Conservation (phyloP, 805 yeast genomes). For the Ogataea ramenticola region DNA sequence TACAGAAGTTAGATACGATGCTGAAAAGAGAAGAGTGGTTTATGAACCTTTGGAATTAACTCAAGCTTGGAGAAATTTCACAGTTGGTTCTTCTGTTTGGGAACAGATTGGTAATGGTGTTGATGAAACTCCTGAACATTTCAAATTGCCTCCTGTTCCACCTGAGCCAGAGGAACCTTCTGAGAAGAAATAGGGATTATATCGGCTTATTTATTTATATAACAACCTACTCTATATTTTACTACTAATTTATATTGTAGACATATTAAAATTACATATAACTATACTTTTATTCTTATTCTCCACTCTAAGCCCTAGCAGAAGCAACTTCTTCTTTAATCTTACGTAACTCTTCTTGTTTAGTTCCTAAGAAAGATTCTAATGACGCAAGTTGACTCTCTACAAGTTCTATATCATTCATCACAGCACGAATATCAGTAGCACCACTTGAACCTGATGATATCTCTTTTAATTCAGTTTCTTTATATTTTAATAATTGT, state of each 20-base stretch:
- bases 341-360: constrained; percentile 51
- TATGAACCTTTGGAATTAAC: constrained; percentile 88
- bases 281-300: constrained; percentile 10
- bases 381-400: constrained; percentile 71
- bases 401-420: constrained; percentile 58
- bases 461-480: constrained; percentile 41
- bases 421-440: constrained; percentile 43
- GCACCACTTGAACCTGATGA: constrained; percentile 20
- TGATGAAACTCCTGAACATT: constrained; percentile 73
- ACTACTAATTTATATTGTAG: not conserved
- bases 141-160: constrained; percentile 76
- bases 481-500: constrained; percentile 74
- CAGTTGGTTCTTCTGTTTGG: constrained; percentile 85
- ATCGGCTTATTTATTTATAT: constrained; percentile 1
- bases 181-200: constrained; percentile 20
- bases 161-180: constrained; percentile 50
- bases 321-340: constrained; percentile 34
- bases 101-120: constrained; percentile 86
- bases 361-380: constrained; percentile 57
- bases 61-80: constrained; percentile 87
- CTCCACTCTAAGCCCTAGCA: constrained; percentile 8
- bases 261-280: constrained; percentile 1
- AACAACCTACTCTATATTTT: not conserved
- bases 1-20: constrained; percentile 85
- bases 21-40: constrained; percentile 82